A percentile compares a stretch with the other conserved stretches of the same genome.
Conservation (phyloP, 2,329 filamentous ascomycete genomes). For the Diaporthe capsici region DNA sequence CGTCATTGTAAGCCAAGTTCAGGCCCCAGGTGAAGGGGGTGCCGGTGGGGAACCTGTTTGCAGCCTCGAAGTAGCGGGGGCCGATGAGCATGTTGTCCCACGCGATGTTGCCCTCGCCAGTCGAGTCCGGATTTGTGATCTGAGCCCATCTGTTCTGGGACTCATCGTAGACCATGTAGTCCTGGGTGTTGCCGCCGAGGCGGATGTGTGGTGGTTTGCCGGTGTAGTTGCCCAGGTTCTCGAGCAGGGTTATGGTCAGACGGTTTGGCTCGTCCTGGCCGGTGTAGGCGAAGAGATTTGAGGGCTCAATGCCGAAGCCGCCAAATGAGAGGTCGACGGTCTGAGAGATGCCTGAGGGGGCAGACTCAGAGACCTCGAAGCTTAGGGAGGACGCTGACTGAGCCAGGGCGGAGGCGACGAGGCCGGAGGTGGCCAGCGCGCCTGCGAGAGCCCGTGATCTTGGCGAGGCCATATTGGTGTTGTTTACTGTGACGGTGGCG, state of each 20-base stretch:
- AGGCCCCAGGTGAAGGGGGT: constrained; percentile 65
- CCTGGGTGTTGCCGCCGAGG: constrained; percentile 65
- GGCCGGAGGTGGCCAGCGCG: constrained; percentile 24
- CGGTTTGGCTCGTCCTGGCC: constrained; percentile 57
- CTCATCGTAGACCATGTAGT: constrained; percentile 62
- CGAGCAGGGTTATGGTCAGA: constrained; percentile 61
- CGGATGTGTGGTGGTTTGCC: constrained; percentile 63
- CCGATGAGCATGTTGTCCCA: constrained; percentile 62
- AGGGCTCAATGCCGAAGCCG: constrained; percentile 66
- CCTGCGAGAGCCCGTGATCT: constrained; percentile 35
- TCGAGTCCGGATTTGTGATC: constrained; percentile 54
- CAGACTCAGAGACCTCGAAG: constrained; percentile 29
- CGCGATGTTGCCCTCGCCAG: constrained; percentile 56
- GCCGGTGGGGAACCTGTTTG: constrained; percentile 63
- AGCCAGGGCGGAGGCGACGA: constrained; percentile 37
- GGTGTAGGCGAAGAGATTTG: constrained; percentile 66
- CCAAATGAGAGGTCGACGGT: constrained; percentile 59
- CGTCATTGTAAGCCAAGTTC: constrained; percentile 62
- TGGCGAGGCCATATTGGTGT: constrained; percentile 32
- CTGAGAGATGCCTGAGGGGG: constrained; percentile 32
- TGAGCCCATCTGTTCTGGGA: constrained; percentile 54
- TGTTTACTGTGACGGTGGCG: constrained; percentile 15
- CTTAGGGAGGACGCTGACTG: constrained; percentile 19
- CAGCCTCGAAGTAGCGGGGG: constrained; percentile 60
- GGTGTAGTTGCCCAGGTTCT: constrained; percentile 63